A percentile compares a stretch with the other conserved stretches of the same genome.
Evolutionary conservation across 208 protist species (phyloP).

Genomic region (Wallacemonas collosoma): DNA sequence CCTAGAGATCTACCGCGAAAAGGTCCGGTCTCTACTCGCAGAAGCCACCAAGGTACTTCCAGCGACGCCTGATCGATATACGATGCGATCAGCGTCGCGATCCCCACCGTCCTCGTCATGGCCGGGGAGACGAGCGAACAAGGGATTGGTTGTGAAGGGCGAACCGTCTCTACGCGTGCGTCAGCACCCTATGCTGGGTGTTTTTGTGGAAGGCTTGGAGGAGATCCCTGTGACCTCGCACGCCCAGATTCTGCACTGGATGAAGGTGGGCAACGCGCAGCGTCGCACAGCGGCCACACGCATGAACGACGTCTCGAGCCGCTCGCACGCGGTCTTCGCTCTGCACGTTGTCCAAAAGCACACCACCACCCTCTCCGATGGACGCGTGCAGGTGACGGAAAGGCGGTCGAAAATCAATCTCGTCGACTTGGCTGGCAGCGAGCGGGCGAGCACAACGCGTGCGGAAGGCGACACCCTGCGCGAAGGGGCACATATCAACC

Average conservation of each 20-base stretch:
- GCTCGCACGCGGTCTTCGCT: conserved; percentile 97
- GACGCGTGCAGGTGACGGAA: conserved; percentile 42
- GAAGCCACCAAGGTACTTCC: not conserved
- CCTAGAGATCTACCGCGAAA: conserved; percentile 92
- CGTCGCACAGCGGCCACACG: conserved; percentile 88
- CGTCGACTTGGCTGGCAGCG: conserved; percentile 94
- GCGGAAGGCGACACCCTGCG: conserved; percentile 75
- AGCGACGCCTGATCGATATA: too few relatives aligned
- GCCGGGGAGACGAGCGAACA: too few relatives aligned
- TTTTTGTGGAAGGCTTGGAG: conserved; percentile 76
- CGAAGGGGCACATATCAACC: conserved; percentile 92
- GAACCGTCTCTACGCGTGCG: conserved; percentile 60
- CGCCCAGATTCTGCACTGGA: conserved; percentile 63
- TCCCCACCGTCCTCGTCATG: not conserved
- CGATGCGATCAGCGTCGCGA: too few relatives aligned
- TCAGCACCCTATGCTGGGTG: conserved; percentile 76
- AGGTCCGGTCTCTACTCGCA: conserved; percentile 79
- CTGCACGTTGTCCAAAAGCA: conserved; percentile 76
- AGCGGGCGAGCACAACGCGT: conserved; percentile 82
- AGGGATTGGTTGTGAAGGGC: not conserved
- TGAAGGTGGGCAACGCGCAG: conserved; percentile 65
- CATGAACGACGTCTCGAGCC: conserved; percentile 95
- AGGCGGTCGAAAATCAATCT: conserved; percentile 85
- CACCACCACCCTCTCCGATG: conserved; percentile 22
- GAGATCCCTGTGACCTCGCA: conserved; percentile 65